Evolutionary conservation across 2,329 filamentous ascomycete genomes (phyloP).

Genomic region (Hypoxylon sp.): DNA sequence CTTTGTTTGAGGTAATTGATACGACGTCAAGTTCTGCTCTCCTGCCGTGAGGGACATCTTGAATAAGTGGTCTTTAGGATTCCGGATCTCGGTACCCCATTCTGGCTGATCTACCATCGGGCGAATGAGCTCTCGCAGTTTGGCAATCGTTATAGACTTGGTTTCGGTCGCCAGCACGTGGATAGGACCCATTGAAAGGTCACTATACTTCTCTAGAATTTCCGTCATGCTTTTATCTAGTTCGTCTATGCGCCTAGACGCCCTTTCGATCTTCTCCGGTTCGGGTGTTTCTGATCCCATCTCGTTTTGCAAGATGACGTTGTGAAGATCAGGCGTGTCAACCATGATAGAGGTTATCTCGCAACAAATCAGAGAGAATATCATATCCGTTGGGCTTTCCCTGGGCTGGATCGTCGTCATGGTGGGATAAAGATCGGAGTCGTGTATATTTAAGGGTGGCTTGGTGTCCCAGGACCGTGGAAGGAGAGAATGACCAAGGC

Average conservation of each 20-base stretch:
- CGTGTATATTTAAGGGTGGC: conserved; percentile 70
- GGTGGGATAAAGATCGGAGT: conserved; percentile 69
- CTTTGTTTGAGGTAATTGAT: conserved; percentile 59
- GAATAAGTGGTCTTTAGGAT: conserved; percentile 69
- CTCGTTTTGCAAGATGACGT: conserved; percentile 64
- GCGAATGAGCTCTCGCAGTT: conserved; percentile 64
- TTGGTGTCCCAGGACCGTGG: conserved; percentile 71
- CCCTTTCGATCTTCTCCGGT: conserved; percentile 58
- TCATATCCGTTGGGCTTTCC: conserved; percentile 74
- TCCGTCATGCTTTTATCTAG: conserved; percentile 62
- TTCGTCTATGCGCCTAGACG: conserved; percentile 59
- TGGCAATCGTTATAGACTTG: conserved; percentile 64
- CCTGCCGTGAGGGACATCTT: conserved; percentile 66
- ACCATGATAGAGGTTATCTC: conserved; percentile 67
- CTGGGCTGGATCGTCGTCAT: conserved; percentile 66
- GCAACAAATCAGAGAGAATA: conserved; percentile 67
- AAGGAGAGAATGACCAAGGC: conserved; percentile 67
- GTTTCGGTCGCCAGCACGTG: conserved; percentile 67
- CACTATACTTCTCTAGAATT: conserved; percentile 66
- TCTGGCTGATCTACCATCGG: conserved; percentile 65
- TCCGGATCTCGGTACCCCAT: conserved; percentile 65
- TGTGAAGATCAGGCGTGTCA: conserved; percentile 65
- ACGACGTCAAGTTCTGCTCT: conserved; percentile 64
- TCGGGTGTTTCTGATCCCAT: conserved; percentile 51
- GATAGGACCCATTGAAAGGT: conserved; percentile 66